Conservation (phyloP, 2,329 filamentous ascomycete species). For the Trichoderma pleuroti region DNA sequence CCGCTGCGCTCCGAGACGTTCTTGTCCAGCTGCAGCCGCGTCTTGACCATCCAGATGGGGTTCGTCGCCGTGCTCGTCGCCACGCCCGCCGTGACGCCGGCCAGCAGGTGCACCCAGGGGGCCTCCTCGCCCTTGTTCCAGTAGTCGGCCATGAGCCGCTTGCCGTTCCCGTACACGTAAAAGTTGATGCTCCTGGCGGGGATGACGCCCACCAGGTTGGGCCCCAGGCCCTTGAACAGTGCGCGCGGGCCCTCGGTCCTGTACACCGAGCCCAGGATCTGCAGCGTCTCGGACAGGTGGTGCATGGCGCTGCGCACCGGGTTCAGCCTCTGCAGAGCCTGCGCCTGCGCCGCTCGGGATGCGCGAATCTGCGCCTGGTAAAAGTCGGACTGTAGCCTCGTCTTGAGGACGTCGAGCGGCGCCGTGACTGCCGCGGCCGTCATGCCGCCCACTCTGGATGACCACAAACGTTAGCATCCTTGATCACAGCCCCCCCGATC, state of each 20-base stretch:
- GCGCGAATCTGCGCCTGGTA: constrained; percentile 80
- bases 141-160: constrained; percentile 71
- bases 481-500: background rate
- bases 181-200: constrained; percentile 92
- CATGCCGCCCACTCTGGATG: constrained; percentile 79
- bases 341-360: constrained; percentile 57
- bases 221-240: constrained; percentile 88
- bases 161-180: constrained; percentile 88
- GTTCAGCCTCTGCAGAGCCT: constrained; percentile 49
- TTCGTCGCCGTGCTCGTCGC: constrained; percentile 89
- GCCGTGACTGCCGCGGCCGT: constrained; percentile 89
- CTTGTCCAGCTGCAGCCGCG: constrained; percentile 86
- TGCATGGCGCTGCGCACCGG: constrained; percentile 63
- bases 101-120: constrained; percentile 72
- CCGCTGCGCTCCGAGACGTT: constrained; percentile 63
- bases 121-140: constrained; percentile 68
- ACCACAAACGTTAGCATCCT: background rate
- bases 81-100: constrained; percentile 75
- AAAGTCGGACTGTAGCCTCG: constrained; percentile 87
- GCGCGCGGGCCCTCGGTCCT: constrained; percentile 78
- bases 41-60: constrained; percentile 96
- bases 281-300: constrained; percentile 80
- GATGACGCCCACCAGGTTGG: constrained; percentile 85
- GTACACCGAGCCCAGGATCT: constrained; percentile 79
- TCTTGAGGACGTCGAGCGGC: constrained; percentile 91